Evolutionary conservation across 2,329 filamentous ascomycete species (phyloP).

Genomic region (Colletotrichum siamense): DNA sequence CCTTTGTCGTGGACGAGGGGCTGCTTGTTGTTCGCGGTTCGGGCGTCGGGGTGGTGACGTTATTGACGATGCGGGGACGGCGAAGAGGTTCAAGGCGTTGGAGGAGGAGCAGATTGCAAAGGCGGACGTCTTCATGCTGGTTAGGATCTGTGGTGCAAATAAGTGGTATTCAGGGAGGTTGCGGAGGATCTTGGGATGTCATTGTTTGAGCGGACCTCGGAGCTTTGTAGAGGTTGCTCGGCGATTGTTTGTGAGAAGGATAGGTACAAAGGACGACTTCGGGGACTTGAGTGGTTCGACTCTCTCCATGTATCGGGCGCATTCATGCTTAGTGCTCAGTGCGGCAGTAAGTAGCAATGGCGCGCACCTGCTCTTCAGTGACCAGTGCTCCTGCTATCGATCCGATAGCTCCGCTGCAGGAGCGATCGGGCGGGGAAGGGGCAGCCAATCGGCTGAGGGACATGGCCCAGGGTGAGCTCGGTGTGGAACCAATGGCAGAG

Average conservation of each 20-base stretch:
- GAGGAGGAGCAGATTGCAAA: constrained; percentile 14
- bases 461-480: background rate
- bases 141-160: background rate
- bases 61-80: constrained; percentile 23
- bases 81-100: constrained; percentile 20
- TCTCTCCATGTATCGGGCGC: background rate
- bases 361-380: background rate
- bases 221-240: background rate
- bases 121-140: constrained; percentile 8
- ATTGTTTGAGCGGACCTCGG: background rate
- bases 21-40: background rate
- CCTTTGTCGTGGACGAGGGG: background rate
- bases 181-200: background rate
- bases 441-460: background rate
- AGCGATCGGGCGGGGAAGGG: background rate
- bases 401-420: constrained; percentile 14
- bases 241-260: background rate
- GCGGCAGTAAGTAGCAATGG: background rate
- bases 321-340: constrained; percentile 14
- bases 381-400: constrained; percentile 2
- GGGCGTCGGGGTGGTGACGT: constrained; percentile 26
- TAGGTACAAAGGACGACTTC: background rate
- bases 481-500: background rate
- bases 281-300: background rate
- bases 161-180: constrained; percentile 7